Evolutionary conservation across 1,284 basidiomycete species (phyloP), one percentile per base, ranked within the genome.

Genomic region (Amylostereum areolatum): DNA sequence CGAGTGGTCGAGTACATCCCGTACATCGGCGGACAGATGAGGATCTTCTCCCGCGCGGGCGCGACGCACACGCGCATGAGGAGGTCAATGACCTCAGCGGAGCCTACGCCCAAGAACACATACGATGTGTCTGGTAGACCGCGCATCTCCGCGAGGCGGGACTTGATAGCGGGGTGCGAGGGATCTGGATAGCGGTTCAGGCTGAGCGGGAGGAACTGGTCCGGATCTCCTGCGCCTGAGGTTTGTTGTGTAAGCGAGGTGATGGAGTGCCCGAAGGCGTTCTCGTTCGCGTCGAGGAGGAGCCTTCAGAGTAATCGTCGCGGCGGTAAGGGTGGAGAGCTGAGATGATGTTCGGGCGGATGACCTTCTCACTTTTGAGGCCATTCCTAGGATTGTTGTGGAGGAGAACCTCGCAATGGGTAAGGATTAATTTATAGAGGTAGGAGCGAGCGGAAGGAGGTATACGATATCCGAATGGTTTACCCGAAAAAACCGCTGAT

Each of bases 211-310:
- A 80, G 62, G 4, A 73, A 68, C 1, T 56, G 54, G 24, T 66
- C 58, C 24, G 66, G 34, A 32, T 63, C 61, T 12, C 63, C 52
- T 29, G 67, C 59, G n/a, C n/a, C n/a, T n/a, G n/a, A n/a, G 42
- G 68, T 53, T 33, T 60, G 57, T 34, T 61, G 48, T 58, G 72
- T 60, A 31, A 48, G 33, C 12, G 51, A 43, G 27, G 78, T 72
- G n/a, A 97, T 83, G 1, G 90, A 85, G 62, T 92, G 90, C 0
- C 96, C 96, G 41, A 96, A 75, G 0, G 93, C 81, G 65, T 99
- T 98, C 73, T 99, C 96, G 68, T 98, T 99, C 31, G 97, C 97
- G 61, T 99, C 97, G 32, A 99, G 81, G n/a, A 99, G 81, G 58
- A 98, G 28, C 95, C 95, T 1, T 81, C 75, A 43, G 87, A 84